Evolutionary conservation across 192 early-diverging fungal species (phyloP).

Genomic region (Dissophora ornata): DNA sequence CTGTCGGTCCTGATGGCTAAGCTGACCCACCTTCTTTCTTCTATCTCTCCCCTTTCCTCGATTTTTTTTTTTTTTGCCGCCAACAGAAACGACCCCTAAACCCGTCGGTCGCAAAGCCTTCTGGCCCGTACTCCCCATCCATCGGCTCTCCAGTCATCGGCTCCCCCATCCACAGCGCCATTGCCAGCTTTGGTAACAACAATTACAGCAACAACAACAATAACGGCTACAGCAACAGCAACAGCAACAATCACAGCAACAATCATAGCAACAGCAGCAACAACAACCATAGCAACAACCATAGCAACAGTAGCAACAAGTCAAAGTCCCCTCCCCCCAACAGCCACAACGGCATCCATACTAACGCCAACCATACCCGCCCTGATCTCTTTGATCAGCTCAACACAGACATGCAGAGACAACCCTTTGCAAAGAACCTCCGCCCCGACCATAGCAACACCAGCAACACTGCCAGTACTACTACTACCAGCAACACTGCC

Average conservation of each 20-base stretch:
- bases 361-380: too few species aligned
- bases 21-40: not conserved
- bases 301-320: too few species aligned
- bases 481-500: not conserved
- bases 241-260: not conserved
- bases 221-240: not conserved
- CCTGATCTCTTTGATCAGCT: not conserved
- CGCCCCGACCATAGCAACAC: not conserved
- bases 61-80: too few species aligned
- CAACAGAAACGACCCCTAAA: constrained; percentile 3
- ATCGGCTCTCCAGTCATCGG: not conserved
- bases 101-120: not conserved
- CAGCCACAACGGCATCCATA: not conserved
- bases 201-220: not conserved
- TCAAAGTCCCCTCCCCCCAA: not conserved
- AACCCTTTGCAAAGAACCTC: not conserved
- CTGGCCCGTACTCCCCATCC: too few species aligned
- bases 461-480: not conserved
- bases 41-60: not conserved
- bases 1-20: too few species aligned
- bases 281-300: not conserved
- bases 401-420: constrained; percentile 7
- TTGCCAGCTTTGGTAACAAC: not conserved
- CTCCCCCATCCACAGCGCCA: not conserved
- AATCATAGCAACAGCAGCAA: not conserved